Base-by-base conservation (phyloP, 805 yeast species). In the Komagataella pseudopastoris region DNA sequence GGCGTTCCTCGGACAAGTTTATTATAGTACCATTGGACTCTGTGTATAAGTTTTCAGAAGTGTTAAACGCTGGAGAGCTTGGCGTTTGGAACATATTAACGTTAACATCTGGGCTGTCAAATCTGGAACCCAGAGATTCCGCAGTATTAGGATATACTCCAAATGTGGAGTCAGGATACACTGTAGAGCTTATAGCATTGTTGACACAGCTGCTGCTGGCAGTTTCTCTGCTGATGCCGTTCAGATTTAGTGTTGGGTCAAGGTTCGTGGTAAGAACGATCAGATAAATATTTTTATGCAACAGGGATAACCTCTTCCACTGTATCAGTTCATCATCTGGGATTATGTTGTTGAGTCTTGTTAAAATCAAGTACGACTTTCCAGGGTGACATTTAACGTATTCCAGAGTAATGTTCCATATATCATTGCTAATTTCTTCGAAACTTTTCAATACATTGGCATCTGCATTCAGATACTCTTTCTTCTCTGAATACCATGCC, bases 321-420 rank as follows among this genome's bases (percentile, higher is more conserved):
- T 84, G 87, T 50, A 84, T 73, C 49, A 86, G 66, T 60, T 86
- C 95, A 63, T 86, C 93, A 63, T 86, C 95, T 0, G 90, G 88
- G 45, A 86, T 77, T 51, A 84, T 77, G 54, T 86, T 85, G 58
- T 81, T 82, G 50, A 85, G 63, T 56, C 95, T 71, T 0, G 93
- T 83, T 49, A 86, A 65, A 1, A 85, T 81, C 56, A 85, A 69
- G 56, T 79, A 83, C 44, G 76, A 74, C 63, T 79, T 80, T 1
- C 82, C 82, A 12, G 71, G 75, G 52, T 70, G 69, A 4, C 55
- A 63, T 6, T 62, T 54, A 0, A 74, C 67, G 23, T 83, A 64
- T 1, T 68, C 67, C 49, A 71, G 58, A 0, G 89, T 83, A 10
- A 74, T 73, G 3, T 70, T 68, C 84, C 90, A 82, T 16, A 86